These are phyloP conservation scores for Chaetomium tenue DNA, from an alignment of 495 filamentous ascomycete species.

Conservation along the genomic window DNA sequence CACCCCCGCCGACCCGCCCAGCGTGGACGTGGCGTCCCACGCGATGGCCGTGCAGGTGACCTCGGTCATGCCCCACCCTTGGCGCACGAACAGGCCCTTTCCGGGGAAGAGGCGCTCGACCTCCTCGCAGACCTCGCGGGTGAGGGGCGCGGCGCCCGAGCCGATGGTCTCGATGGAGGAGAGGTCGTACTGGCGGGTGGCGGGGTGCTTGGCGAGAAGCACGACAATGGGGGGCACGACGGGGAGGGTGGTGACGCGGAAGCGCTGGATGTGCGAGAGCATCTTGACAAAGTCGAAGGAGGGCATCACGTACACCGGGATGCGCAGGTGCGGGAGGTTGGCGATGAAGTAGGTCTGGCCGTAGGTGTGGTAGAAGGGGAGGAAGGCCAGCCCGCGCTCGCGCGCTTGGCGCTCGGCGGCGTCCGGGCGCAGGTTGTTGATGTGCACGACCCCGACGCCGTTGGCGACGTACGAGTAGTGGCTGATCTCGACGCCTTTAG, in stretches of 20 bases:
- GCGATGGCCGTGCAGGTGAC: slow-evolving; percentile 62
- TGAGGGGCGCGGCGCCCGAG: slow-evolving; percentile 64
- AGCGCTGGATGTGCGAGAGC: slow-evolving; percentile 64
- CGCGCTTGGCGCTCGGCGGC: slow-evolving; percentile 35
- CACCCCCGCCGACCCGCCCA: slow-evolving; percentile 47
- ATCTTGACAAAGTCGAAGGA: slow-evolving; percentile 72
- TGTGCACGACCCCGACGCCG: slow-evolving; percentile 51
- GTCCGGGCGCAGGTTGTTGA: slow-evolving; percentile 49
- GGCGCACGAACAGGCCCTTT: slow-evolving; percentile 54
- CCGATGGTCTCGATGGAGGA: slow-evolving; percentile 57
- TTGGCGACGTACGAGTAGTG: slow-evolving; percentile 74
- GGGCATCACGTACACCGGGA: slow-evolving; percentile 68
- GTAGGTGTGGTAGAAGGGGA: slow-evolving; percentile 76
- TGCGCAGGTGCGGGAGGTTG: slow-evolving; percentile 36
- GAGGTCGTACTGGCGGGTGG: slow-evolving; percentile 65
- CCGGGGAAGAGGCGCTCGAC: slow-evolving; percentile 56
- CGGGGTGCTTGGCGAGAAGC: slow-evolving; percentile 67
- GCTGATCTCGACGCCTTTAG: slow-evolving; percentile 79
- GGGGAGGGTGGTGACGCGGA: slow-evolving; percentile 61
- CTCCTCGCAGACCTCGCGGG: slow-evolving; percentile 59
- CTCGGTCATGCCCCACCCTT: slow-evolving; percentile 88
- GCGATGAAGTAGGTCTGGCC: slow-evolving; percentile 50
- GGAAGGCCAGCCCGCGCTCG: slow-evolving; percentile 47
- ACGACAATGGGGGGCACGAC: slow-evolving; percentile 69
- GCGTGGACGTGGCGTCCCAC: slow-evolving; percentile 53